These are phyloP conservation scores for Volvariella volvacea DNA, from an alignment of 1,284 basidiomycete species.

Conservation along the genomic window DNA sequence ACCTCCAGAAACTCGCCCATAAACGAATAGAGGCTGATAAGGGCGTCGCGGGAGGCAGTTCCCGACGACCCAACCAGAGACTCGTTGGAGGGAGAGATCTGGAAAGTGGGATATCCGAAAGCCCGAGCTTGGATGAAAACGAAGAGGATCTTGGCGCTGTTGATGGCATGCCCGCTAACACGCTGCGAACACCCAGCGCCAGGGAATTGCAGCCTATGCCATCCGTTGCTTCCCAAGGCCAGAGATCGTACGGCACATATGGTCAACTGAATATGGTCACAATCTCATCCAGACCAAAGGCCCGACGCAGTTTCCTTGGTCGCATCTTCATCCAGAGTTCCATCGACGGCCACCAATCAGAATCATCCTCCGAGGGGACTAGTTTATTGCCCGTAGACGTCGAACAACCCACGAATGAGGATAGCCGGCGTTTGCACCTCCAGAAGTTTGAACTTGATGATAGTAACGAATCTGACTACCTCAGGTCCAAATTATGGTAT, in stretches of 20 bases:
- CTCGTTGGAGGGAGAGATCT: not conserved
- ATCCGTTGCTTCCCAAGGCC: constrained; percentile 11
- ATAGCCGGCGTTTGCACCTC: not conserved
- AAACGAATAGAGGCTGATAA: constrained; percentile 50
- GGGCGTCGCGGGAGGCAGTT: not conserved
- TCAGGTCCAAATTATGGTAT: constrained; percentile 80
- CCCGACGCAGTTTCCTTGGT: no score
- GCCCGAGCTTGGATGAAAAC: constrained; percentile 20
- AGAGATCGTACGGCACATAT: constrained; percentile 14
- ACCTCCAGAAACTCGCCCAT: constrained; percentile 90
- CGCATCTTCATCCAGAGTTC: no score
- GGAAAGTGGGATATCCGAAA: constrained; percentile 9
- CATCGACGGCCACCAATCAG: no score
- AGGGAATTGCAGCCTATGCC: constrained; percentile 21
- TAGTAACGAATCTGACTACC: constrained; percentile 59
- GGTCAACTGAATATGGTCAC: no score
- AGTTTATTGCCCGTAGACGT: not conserved
- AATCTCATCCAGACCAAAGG: no score
- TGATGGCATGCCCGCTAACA: constrained; percentile 9
- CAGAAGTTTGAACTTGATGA: constrained; percentile 15
- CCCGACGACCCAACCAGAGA: no score
- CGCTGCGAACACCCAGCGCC: constrained; percentile 6
- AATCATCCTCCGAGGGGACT: not conserved
- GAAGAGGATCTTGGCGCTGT: constrained; percentile 18
- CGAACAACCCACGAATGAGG: not conserved